Conservation (phyloP, 805 yeast genomes). For the Sugiyamaella boreocaroliniensis region DNA sequence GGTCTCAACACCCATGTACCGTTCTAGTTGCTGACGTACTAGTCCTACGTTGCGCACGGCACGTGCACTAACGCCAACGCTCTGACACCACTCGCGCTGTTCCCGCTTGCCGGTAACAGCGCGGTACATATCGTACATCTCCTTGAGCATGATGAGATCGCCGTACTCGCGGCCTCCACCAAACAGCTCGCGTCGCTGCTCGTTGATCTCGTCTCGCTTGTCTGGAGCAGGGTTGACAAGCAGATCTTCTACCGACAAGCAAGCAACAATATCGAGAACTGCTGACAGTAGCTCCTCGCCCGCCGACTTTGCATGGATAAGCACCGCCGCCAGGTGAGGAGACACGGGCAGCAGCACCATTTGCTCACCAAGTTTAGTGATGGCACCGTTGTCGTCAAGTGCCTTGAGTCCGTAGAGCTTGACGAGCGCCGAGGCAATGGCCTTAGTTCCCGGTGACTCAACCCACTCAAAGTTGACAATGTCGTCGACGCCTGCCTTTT, state of each 20-base stretch:
- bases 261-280: conserved; percentile 84
- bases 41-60: conserved; percentile 73
- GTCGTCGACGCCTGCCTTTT: conserved; percentile 76
- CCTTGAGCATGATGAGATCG: conserved; percentile 77
- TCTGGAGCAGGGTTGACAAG: conserved; percentile 75
- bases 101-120: conserved; percentile 46
- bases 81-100: conserved; percentile 75
- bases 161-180: conserved; percentile 70
- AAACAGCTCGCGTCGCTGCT: conserved; percentile 60
- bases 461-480: conserved; percentile 83
- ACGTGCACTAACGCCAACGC: conserved; percentile 64
- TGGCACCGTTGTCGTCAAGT: conserved; percentile 62
- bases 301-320: conserved; percentile 52
- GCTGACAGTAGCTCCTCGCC: conserved; percentile 42
- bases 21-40: conserved; percentile 67
- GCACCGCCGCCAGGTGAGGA: conserved; percentile 86
- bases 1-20: conserved; percentile 46
- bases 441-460: conserved; percentile 77
- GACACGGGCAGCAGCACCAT: conserved; percentile 87
- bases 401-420: conserved; percentile 78
- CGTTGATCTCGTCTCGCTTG: conserved; percentile 76
- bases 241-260: conserved; percentile 87
- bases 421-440: conserved; percentile 68
- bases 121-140: conserved; percentile 54
- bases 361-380: conserved; percentile 72